Base-by-base conservation (phyloP, 257 asterid species). In the Gentiana straminea region DNA sequence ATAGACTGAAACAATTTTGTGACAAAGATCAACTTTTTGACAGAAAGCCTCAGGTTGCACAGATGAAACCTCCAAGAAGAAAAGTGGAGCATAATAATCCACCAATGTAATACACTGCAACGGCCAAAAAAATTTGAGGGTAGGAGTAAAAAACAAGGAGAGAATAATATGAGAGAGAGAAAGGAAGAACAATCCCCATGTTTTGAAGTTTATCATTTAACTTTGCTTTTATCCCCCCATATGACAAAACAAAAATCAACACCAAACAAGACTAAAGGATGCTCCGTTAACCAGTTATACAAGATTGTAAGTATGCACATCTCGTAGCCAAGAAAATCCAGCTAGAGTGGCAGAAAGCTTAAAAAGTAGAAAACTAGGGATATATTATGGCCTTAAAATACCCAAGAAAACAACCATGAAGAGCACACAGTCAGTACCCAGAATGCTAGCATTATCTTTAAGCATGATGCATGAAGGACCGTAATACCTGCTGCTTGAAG, bases 1-100 rank as follows among this genome's bases (percentile, higher is more conserved):
- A 39, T 79, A 70, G 58, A 67, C 51, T 58, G 76, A 65, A 71
- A 73, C 65, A 7, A 33, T 69, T 32, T 64, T 65, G 60, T 70
- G 79, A 52, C 97, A 92, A 51, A 88, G 91, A 67, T 61, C 78
- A 60, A 83, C 74, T 80, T 74, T 74, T 62, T 36, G 64, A 72
- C 95, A 92, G 73, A 88, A 83, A 15, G 62, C 78, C 51, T 64
- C 68, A 58, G 95, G 83, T 54, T 79, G 54, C 47, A 92, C 34
- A 10, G 77, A 35, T 35, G 83, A 71, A 47, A 82, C 72, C 82
- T 83, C 90, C 55, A 73, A 55, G 85, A 92, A 92, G 62, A 92
- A 81, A 39, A 88, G 84, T 69, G 93, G 89, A 52, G 86, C 95
- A 61, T 88, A 92, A 58, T 83, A 83, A 62, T 89, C 89, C 85